Evolutionary conservation across 2,329 filamentous ascomycete genomes (phyloP).

Genomic region (Fusarium sp.): DNA sequence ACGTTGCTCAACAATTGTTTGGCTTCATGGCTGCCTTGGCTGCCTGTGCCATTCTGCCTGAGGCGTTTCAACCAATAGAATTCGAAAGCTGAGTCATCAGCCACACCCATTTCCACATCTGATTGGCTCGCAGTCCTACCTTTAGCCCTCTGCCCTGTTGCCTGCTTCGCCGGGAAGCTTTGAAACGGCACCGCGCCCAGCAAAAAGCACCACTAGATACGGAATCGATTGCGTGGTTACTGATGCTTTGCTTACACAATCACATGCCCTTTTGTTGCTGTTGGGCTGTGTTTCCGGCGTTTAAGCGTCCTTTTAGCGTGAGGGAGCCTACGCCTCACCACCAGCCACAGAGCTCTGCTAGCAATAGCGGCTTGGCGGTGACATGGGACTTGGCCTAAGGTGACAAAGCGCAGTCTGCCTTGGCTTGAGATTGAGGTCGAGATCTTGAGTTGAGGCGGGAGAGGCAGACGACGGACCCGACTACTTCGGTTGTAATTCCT

Average conservation of each 20-base stretch:
- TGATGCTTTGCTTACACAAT: slow-evolving; percentile 8
- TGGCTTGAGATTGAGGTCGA: neutral
- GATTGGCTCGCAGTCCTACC: slow-evolving; percentile 9
- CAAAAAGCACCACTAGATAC: neutral
- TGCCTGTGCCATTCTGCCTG: slow-evolving; percentile 8
- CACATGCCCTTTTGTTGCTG: neutral
- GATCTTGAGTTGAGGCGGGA: neutral
- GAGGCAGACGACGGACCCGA: neutral
- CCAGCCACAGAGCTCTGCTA: neutral
- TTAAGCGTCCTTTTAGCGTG: slow-evolving; percentile 21
- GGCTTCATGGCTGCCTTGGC: slow-evolving; percentile 16
- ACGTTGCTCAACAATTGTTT: neutral
- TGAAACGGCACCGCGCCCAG: neutral
- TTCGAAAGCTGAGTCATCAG: neutral
- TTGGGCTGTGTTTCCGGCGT: neutral
- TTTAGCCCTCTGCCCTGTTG: slow-evolving; percentile 12
- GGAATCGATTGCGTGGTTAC: neutral
- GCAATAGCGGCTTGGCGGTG: neutral
- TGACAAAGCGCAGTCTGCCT: slow-evolving; percentile 23
- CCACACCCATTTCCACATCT: neutral
- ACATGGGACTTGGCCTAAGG: neutral
- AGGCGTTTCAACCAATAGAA: neutral
- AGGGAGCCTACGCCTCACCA: slow-evolving; percentile 30
- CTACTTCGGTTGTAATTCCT: neutral
- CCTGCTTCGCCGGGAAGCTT: slow-evolving; percentile 11